Conservation (phyloP, 73 alveolate genomes). For the Paramecium biaurelia region DNA sequence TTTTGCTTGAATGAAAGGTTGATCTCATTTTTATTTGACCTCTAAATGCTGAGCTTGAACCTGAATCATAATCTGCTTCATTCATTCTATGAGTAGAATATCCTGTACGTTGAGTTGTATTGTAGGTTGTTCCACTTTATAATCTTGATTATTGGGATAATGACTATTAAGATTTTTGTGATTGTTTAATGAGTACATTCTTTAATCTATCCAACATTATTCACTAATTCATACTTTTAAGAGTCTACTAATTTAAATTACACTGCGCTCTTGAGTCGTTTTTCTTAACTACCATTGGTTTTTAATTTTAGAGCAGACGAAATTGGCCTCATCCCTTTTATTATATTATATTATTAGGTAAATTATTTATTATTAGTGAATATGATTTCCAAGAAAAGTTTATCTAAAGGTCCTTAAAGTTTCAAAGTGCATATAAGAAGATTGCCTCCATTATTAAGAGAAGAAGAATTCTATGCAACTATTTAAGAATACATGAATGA, state of each 20-base stretch:
- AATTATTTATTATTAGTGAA: background rate
- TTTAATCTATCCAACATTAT: background rate
- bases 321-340: background rate
- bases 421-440: background rate
- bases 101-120: background rate
- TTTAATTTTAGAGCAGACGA: background rate
- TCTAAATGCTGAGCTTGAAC: background rate
- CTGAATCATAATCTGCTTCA: background rate
- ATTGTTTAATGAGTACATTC: background rate
- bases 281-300: background rate
- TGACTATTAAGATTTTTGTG: background rate
- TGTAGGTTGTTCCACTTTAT: background rate
- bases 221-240: background rate
- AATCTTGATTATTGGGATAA: background rate
- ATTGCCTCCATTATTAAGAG: slow-evolving; percentile 12
- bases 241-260: background rate
- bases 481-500: background rate
- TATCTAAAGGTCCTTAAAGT: background rate
- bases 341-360: background rate
- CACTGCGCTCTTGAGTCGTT: background rate
- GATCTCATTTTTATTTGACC: background rate
- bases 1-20: background rate
- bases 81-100: background rate
- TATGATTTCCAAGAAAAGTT: background rate
- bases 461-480: background rate